These are phyloP conservation scores for Millerago galiae DNA, from an alignment of 805 yeast genomes.

Conservation along the genomic window DNA sequence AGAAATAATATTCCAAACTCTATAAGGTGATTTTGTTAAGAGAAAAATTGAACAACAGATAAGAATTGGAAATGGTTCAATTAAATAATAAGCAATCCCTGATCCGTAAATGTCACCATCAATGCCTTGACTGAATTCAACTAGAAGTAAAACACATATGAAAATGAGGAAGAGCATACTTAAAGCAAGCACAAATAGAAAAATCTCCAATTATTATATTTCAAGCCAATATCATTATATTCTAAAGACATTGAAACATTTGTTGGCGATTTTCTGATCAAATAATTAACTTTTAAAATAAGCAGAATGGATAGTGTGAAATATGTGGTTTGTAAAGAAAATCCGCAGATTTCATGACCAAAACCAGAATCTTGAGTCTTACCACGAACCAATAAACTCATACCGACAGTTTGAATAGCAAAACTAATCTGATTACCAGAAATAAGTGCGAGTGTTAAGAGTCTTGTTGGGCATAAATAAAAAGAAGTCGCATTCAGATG, in stretches of 20 bases:
- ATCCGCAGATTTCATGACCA: not conserved
- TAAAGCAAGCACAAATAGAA: not conserved
- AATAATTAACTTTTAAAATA: not conserved
- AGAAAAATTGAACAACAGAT: no score
- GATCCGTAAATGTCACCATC: not conserved
- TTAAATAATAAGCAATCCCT: conserved; percentile 4
- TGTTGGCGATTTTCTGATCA: conserved; percentile 1
- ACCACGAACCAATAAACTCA: not conserved
- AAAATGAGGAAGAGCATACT: not conserved
- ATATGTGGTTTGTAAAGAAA: conserved; percentile 2
- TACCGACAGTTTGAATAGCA: conserved; percentile 1
- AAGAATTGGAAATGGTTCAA: conserved; percentile 3
- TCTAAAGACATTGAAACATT: not conserved
- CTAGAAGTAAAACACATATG: conserved; percentile 4
- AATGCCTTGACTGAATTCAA: conserved; percentile 1
- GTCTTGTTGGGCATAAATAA: no score
- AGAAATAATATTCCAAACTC: no score
- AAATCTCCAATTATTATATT: conserved; percentile 2
- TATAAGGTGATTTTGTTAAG: no score
- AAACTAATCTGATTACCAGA: no score
- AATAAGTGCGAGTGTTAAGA: no score
- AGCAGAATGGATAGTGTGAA: not conserved
- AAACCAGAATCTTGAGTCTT: not conserved
- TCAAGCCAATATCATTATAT: not conserved
- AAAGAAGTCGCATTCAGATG: no score